A percentile compares a stretch with the other conserved stretches of the same genome.
Conservation (phyloP, 768 basidiomycete species). For the Xerocomus brunneocitrinus region DNA sequence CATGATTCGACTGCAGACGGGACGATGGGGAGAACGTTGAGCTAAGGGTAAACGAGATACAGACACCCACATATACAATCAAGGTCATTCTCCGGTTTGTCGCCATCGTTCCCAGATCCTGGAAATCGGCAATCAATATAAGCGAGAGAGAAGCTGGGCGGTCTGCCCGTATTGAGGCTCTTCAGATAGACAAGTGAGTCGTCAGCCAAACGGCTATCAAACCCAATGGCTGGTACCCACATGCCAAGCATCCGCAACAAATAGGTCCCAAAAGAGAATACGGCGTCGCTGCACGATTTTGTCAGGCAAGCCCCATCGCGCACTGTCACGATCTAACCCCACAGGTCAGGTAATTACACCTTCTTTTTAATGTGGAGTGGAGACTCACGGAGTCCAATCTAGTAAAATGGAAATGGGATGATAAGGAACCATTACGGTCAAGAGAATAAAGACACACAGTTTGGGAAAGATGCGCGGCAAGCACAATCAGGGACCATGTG, state of each 20-base stretch:
- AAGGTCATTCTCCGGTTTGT: conserved; percentile 20
- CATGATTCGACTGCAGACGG: conserved; percentile 49
- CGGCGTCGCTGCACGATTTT: conserved; percentile 64
- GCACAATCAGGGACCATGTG: conserved; percentile 61
- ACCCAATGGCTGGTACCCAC: conserved; percentile 32
- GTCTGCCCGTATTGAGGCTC: conserved; percentile 68
- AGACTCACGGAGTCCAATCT: conserved; percentile 67
- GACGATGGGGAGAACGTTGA: background rate
- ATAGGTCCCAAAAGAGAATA: conserved; percentile 74
- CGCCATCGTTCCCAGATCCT: conserved; percentile 16
- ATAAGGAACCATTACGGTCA: conserved; percentile 9
- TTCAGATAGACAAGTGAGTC: conserved; percentile 22
- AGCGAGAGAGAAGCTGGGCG: conserved; percentile 60
- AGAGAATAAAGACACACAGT: conserved; percentile 41
- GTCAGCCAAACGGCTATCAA: conserved; percentile 9
- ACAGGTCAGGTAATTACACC: conserved; percentile 8
- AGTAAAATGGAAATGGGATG: conserved; percentile 10
- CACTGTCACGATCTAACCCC: conserved; percentile 54
- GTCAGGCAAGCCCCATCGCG: conserved; percentile 56
- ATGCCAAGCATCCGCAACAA: conserved; percentile 66
- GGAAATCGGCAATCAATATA: conserved; percentile 69
- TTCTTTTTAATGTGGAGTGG: conserved; percentile 4
- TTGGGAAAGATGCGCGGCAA: conserved; percentile 64
- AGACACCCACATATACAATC: conserved; percentile 24
- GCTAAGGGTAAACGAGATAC: background rate